Evolutionary conservation across 2,329 filamentous ascomycete species (phyloP).

Genomic region (Fusarium gaditjirri): DNA sequence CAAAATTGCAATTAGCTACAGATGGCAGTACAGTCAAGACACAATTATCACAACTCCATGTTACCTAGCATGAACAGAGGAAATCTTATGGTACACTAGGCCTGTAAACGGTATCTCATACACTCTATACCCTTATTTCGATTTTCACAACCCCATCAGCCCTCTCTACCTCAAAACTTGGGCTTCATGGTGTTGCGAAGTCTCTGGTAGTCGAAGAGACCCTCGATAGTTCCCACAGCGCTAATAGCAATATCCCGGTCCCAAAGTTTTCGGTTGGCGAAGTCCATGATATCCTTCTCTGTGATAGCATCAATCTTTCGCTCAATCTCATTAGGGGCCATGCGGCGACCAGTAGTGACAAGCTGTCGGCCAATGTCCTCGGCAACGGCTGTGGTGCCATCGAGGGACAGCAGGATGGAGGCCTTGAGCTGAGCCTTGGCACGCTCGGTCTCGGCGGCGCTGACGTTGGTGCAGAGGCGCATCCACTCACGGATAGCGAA

Average conservation of each 20-base stretch:
- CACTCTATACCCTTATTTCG: slow-evolving; percentile 63
- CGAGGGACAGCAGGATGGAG: slow-evolving; percentile 94
- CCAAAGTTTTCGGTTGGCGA: slow-evolving; percentile 95
- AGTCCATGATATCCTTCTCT: slow-evolving; percentile 97
- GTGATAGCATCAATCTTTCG: slow-evolving; percentile 87
- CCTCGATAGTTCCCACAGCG: slow-evolving; percentile 94
- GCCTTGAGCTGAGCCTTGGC: slow-evolving; percentile 99
- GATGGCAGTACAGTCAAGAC: slow-evolving; percentile 19
- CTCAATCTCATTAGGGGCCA: slow-evolving; percentile 94
- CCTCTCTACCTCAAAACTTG: slow-evolving; percentile 65
- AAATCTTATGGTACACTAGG: slow-evolving; percentile 66
- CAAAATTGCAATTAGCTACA: not conserved
- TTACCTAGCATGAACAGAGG: slow-evolving; percentile 53
- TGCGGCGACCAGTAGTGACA: slow-evolving; percentile 93
- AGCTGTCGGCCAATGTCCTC: slow-evolving; percentile 99
- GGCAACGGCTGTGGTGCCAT: slow-evolving; percentile 95
- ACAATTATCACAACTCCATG: slow-evolving; percentile 47
- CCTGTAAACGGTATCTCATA: slow-evolving; percentile 64
- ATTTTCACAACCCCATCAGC: slow-evolving; percentile 48
- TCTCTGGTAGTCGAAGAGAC: slow-evolving; percentile 80
- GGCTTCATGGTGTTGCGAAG: slow-evolving; percentile 88
- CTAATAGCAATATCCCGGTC: slow-evolving; percentile 95
- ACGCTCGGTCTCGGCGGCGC: slow-evolving; percentile 91
- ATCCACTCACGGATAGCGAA: slow-evolving; percentile 99
- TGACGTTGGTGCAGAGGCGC: slow-evolving; percentile 88